A percentile compares a stretch with the other conserved stretches of the same genome.
These are phyloP conservation scores for Phytophthora podocarpi DNA, from an alignment of 352 stramenopile species.

Conservation along the genomic window DNA sequence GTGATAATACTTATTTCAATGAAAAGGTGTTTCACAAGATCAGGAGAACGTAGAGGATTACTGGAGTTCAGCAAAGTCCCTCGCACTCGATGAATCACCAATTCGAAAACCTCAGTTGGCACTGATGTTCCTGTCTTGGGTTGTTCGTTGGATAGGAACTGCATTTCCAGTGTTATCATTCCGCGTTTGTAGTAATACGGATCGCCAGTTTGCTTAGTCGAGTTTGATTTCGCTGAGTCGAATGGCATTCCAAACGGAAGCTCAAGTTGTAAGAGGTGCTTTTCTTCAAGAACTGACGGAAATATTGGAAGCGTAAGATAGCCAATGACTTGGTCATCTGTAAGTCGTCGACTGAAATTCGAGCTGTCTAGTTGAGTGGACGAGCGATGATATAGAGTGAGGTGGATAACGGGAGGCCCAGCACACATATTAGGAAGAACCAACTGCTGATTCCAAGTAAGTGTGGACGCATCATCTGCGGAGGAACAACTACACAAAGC, in stretches of 20 bases:
- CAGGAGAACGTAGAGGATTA: background rate
- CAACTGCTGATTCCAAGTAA: conserved; percentile 49
- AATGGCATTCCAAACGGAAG: conserved; percentile 30
- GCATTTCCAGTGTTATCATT: conserved; percentile 37
- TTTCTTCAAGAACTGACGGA: conserved; percentile 15
- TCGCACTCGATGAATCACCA: conserved; percentile 33
- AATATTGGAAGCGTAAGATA: conserved; percentile 39
- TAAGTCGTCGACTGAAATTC: background rate
- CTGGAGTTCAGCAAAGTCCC: background rate
- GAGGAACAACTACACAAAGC: conserved; percentile 12
- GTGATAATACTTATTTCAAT: conserved; percentile 27
- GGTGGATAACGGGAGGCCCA: conserved; percentile 23
- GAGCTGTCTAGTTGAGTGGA: too few species aligned
- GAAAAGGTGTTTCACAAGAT: conserved; percentile 5
- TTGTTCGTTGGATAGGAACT: conserved; percentile 29
- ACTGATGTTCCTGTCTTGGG: background rate
- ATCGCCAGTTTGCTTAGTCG: background rate
- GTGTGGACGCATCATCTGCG: background rate
- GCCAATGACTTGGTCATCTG: conserved; percentile 22
- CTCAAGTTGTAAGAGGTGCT: conserved; percentile 39
- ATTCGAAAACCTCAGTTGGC: conserved; percentile 10
- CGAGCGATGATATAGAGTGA: conserved; percentile 30
- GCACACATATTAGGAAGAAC: conserved; percentile 17
- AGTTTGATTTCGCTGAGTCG: background rate
- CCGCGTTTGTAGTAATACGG: conserved; percentile 29